Conservation (phyloP, 306 rosid genomes). For the Quercus rubra region DNA sequence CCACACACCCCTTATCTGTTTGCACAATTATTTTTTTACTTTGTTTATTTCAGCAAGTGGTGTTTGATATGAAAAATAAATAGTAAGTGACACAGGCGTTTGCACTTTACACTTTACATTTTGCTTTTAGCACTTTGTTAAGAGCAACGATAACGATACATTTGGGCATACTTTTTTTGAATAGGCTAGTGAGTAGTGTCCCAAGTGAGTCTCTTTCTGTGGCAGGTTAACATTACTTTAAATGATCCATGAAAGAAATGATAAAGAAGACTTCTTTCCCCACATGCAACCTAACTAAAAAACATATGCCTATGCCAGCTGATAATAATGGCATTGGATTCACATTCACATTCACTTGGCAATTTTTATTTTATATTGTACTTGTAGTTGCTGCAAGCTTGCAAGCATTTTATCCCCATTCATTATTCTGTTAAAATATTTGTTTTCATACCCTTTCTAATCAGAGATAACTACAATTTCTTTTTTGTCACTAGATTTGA, state of each 20-base stretch:
- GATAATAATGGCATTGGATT: conserved; percentile 3
- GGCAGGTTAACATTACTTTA: not conserved
- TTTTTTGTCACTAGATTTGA: not conserved
- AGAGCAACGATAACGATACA: not conserved
- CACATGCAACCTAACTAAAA: conserved; percentile 3
- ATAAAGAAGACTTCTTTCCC: not conserved
- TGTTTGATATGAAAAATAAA: too few relatives aligned
- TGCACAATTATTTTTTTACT: not conserved
- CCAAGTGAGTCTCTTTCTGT: not conserved
- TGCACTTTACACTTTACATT: too few relatives aligned
- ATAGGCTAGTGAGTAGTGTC: not conserved
- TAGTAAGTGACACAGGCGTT: too few relatives aligned
- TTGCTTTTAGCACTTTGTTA: not conserved
- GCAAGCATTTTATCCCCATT: conserved; percentile 15
- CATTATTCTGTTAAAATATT: not conserved
- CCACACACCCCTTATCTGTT: not conserved
- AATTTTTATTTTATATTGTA: not conserved
- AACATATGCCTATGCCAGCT: conserved; percentile 9
- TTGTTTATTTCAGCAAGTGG: too few relatives aligned
- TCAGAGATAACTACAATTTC: not conserved
- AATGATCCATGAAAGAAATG: not conserved
- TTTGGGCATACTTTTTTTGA: not conserved
- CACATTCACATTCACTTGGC: conserved; percentile 1
- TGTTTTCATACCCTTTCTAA: not conserved
- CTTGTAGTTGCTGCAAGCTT: conserved; percentile 31